Conservation (phyloP, 2,329 filamentous ascomycete genomes). For the Aspergillus sp. region DNA sequence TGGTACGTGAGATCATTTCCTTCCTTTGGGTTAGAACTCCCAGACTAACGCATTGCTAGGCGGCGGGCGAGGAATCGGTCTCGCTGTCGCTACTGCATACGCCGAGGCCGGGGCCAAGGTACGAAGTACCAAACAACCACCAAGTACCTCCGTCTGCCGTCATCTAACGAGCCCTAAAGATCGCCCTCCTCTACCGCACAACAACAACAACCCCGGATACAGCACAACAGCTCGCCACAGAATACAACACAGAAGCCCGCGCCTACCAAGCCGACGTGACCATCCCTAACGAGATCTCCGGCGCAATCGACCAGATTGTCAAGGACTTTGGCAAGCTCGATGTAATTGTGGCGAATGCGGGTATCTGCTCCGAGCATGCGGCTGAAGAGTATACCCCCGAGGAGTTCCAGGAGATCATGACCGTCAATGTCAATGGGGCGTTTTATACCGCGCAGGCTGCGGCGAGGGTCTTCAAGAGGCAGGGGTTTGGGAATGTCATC, state of each 20-base stretch:
- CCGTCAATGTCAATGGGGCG: conserved; percentile 45
- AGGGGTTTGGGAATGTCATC: conserved; percentile 42
- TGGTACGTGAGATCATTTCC: neutral
- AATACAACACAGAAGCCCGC: conserved; percentile 32
- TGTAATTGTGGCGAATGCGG: conserved; percentile 54
- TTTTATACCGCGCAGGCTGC: conserved; percentile 47
- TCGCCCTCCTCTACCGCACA: conserved; percentile 41
- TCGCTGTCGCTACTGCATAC: conserved; percentile 46
- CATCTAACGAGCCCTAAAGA: conserved; percentile 14
- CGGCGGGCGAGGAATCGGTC: conserved; percentile 38
- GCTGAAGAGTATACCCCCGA: conserved; percentile 45
- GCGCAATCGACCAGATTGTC: conserved; percentile 38
- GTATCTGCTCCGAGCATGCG: conserved; percentile 34
- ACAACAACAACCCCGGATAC: conserved; percentile 28
- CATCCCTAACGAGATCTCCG: conserved; percentile 36
- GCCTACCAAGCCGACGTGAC: conserved; percentile 43
- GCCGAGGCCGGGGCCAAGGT: conserved; percentile 47
- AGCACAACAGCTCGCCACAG: conserved; percentile 33
- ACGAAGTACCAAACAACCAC: neutral
- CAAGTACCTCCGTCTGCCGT: neutral
- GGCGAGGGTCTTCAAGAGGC: conserved; percentile 41
- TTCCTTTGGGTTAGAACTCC: too few species aligned
- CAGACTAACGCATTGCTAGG: neutral
- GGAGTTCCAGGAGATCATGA: conserved; percentile 47
- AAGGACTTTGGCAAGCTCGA: conserved; percentile 50